A percentile compares a stretch with the other conserved stretches of the same genome.
Conservation (phyloP, 305 asterid species). For the Andrographis paniculata region DNA sequence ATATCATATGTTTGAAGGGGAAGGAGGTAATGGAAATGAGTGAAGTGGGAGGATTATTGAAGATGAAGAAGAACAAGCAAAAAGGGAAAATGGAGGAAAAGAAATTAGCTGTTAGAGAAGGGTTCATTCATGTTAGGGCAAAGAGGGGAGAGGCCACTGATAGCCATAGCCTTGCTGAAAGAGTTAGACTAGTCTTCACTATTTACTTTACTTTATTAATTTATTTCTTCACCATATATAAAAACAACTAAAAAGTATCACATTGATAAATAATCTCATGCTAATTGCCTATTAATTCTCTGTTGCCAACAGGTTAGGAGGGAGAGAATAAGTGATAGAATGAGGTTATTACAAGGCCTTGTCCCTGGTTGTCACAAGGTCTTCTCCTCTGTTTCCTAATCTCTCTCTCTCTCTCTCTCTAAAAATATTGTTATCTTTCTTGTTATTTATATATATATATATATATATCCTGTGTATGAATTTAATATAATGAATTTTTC, state of each 20-base stretch:
- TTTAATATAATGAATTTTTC: not conserved
- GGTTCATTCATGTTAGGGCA: conserved; percentile 82
- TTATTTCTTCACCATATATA: too few relatives aligned
- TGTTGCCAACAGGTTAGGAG: conserved; percentile 48
- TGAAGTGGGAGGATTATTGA: not conserved
- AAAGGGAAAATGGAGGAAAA: conserved; percentile 20
- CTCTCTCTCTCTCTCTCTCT: not conserved
- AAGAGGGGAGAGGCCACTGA: conserved; percentile 94
- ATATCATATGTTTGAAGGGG: conserved; percentile 8
- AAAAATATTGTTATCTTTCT: not conserved
- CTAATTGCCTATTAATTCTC: too few relatives aligned
- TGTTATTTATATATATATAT: conserved; percentile 7
- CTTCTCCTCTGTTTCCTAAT: conserved; percentile 8
- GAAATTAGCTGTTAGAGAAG: conserved; percentile 27
- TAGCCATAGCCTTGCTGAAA: conserved; percentile 66
- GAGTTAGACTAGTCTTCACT: conserved; percentile 17
- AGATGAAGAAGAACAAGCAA: conserved; percentile 35
- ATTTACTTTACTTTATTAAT: too few relatives aligned
- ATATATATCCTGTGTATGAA: conserved; percentile 32
- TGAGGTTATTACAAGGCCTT: conserved; percentile 65
- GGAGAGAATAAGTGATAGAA: conserved; percentile 78
- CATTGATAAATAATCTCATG: too few relatives aligned
- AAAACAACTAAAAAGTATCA: too few relatives aligned
- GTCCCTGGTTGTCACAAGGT: conserved; percentile 96
- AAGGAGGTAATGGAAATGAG: conserved; percentile 28